Evolutionary conservation across 345 rosid genomes (phyloP).

Genomic region (Citropsis articulata): DNA sequence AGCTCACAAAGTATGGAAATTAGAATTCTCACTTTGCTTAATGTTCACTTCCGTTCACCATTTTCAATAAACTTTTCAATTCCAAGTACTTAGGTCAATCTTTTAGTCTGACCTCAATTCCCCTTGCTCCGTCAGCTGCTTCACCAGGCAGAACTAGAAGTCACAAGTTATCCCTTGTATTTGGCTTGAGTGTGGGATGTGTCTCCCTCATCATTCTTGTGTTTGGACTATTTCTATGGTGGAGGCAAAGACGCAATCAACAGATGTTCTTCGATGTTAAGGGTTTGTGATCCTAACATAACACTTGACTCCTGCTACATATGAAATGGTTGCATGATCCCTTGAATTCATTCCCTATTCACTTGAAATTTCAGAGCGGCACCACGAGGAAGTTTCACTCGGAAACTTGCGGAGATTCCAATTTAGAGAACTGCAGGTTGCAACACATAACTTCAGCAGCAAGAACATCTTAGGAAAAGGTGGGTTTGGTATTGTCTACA

Average conservation of each 20-base stretch:
- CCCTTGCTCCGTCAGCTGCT: conserved; percentile 33
- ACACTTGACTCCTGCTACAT: conserved; percentile 15
- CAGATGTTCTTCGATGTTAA: conserved; percentile 74
- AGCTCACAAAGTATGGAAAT: conserved; percentile 53
- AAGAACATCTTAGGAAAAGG: conserved; percentile 90
- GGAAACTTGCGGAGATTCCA: conserved; percentile 89
- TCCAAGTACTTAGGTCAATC: conserved; percentile 4
- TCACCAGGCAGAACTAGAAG: conserved; percentile 37
- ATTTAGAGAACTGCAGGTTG: conserved; percentile 82
- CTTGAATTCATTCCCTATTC: neutral
- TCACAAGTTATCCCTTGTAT: conserved; percentile 72
- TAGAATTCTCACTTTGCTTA: neutral
- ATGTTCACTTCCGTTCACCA: neutral
- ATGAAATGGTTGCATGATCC: neutral
- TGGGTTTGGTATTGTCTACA: conserved; percentile 89
- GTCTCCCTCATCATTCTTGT: conserved; percentile 60
- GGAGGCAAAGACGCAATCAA: conserved; percentile 72
- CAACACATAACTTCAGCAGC: conserved; percentile 86
- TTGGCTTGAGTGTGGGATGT: conserved; percentile 65
- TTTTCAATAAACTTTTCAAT: neutral
- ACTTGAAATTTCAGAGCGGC: conserved; percentile 38
- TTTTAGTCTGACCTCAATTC: conserved; percentile 18
- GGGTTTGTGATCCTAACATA: conserved; percentile 43
- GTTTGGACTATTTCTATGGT: conserved; percentile 73
- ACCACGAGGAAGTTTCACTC: conserved; percentile 72